phyloP scores from a whole-genome alignment of 164 flowering plant species.

The Akebia trifoliata region DNA sequence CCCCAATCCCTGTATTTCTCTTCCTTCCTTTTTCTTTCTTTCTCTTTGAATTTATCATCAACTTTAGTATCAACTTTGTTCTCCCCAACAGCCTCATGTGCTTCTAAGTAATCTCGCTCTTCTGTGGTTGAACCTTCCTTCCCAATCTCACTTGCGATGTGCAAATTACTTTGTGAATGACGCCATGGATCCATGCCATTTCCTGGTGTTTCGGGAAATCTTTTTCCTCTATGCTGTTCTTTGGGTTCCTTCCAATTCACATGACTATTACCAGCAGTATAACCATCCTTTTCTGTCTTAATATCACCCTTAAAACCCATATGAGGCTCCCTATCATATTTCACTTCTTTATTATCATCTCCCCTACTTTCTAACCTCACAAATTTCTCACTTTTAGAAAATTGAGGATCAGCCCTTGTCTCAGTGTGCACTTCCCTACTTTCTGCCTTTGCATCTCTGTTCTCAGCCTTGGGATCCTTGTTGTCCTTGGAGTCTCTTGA shows the following conservation, averaged over 20 bases:
- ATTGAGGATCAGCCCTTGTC: slow-evolving; percentile 40
- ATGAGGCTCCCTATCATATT: slow-evolving; percentile 45
- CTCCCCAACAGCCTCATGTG: slow-evolving; percentile 68
- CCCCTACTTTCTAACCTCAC: slow-evolving; percentile 35
- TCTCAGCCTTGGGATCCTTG: slow-evolving; percentile 46
- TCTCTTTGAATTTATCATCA: slow-evolving; percentile 78
- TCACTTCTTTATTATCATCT: slow-evolving; percentile 49
- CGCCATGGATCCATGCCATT: slow-evolving; percentile 47
- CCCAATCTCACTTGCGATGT: slow-evolving; percentile 39
- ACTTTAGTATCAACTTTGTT: slow-evolving; percentile 60
- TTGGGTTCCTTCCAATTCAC: slow-evolving; percentile 57
- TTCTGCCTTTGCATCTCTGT: slow-evolving; percentile 45
- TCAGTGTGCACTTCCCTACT: slow-evolving; percentile 39
- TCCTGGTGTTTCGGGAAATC: slow-evolving; percentile 38
- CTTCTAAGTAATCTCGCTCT: slow-evolving; percentile 43
- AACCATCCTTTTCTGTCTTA: slow-evolving; percentile 48
- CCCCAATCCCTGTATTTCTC: slow-evolving; percentile 72
- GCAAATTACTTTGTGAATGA: slow-evolving; percentile 28
- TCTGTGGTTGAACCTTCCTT: slow-evolving; percentile 38
- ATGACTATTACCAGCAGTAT: slow-evolving; percentile 24
- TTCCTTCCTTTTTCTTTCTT: slow-evolving; percentile 83
- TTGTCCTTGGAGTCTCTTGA: slow-evolving; percentile 52
- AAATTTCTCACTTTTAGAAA: slow-evolving; percentile 49
- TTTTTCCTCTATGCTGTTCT: slow-evolving; percentile 55
- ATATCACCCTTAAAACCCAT: slow-evolving; percentile 44